A percentile compares a stretch with the other conserved stretches of the same genome.
These are phyloP conservation scores for Penicillium bialowiezense DNA, from an alignment of 495 filamentous ascomycete species.

Conservation along the genomic window DNA sequence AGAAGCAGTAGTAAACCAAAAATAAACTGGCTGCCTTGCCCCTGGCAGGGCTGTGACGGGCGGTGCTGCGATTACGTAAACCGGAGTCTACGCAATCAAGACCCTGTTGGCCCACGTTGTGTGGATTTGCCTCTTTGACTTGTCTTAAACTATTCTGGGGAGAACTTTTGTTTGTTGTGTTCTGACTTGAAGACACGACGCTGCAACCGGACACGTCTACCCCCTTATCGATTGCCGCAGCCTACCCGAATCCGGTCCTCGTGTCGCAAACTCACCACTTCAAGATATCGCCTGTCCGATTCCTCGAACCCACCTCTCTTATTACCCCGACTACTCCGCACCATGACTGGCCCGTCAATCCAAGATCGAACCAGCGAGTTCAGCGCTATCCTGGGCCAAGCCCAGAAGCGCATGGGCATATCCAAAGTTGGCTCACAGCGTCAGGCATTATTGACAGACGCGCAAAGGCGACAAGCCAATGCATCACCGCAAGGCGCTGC, in stretches of 20 bases:
- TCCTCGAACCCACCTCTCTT: neutral
- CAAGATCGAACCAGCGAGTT: conserved; percentile 97
- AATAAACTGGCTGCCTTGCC: neutral
- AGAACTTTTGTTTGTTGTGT: neutral
- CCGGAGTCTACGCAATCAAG: too few species aligned
- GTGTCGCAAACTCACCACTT: neutral
- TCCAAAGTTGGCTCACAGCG: conserved; percentile 73
- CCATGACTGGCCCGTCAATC: conserved; percentile 68
- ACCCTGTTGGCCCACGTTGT: too few species aligned
- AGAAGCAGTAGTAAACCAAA: neutral
- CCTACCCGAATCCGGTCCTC: conserved; percentile 2
- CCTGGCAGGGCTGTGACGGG: conserved; percentile 4
- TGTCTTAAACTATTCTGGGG: neutral
- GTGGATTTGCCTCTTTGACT: neutral
- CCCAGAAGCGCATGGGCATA: conserved; percentile 67
- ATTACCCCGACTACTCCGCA: conserved; percentile 9
- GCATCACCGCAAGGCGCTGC: conserved; percentile 49
- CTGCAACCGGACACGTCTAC: too few species aligned
- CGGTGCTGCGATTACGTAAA: conserved; percentile 25
- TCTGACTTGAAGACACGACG: too few species aligned
- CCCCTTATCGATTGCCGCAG: conserved; percentile 26
- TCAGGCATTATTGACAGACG: conserved; percentile 73
- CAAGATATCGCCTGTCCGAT: conserved; percentile 1
- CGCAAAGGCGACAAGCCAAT: conserved; percentile 69
- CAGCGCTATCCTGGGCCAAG: conserved; percentile 79